Base-by-base conservation (phyloP, 2,329 filamentous ascomycete species). In the Talaromyces sp. region DNA sequence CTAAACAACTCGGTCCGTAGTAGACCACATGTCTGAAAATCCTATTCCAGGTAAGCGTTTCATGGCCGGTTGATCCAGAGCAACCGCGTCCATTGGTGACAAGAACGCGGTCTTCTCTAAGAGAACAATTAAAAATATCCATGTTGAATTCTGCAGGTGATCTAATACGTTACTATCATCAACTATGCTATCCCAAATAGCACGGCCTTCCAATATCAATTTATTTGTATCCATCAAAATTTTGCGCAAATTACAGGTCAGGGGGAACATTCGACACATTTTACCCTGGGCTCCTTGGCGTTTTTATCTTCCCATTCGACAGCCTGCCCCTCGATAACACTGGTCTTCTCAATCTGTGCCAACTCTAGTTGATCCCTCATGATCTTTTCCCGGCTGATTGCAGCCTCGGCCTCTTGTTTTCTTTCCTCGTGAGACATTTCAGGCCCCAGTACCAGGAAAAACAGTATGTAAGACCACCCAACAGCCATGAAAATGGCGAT, bases 381-480 rank as follows among this genome's bases (percentile, higher is more conserved):
- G 23, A 14, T 27, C 8, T 56, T 60, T 53, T 69, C 69, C 33
- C 71, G 52, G 7, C 66, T 60, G 33, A 66, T 53, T 4, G 67
- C 61, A 5, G 64, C 64, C 28, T 65, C 61, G 2, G 70, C 68
- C 60, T 70, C 67, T 61, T 68, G 66, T 27, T 69, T 62, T 2
- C 68, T 57, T 57, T 72, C 69, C 28, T 70, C 65, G 44, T 70
- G 67, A 5, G 66, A 69, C 65, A 68, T 72, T 36, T 73, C 69
- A 0, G 68, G 65, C 3, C 73, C 71, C 62, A 72, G 59, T 47
- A 76, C 68, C n/a, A 74, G 62, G 60, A 75, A 72, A 36, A 76
- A 62, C 7, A 75, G 60, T 33, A 73, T 71, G 36, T 69, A 75
- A 10, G 65, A 68, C 67, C 65, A 70, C 6, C 67, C 66, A 2